Percentiles rank a stretch among this genome's conserved stretches.
Evolutionary conservation across 495 filamentous ascomycete genomes (phyloP).

Genomic region (Aspergillus leporis): DNA sequence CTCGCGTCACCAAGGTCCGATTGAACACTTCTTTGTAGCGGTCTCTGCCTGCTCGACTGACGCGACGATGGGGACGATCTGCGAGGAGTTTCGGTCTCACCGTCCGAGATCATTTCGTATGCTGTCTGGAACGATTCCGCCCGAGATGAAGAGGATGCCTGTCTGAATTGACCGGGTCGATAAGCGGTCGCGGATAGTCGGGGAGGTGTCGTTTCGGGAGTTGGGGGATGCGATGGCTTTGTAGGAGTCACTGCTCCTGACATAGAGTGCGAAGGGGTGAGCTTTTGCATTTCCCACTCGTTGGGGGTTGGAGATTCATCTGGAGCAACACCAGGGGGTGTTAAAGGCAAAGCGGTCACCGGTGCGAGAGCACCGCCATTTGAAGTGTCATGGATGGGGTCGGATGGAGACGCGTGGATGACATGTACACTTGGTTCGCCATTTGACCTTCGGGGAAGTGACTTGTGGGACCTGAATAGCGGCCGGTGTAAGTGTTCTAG

Average conservation of each 20-base stretch:
- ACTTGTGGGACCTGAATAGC: constrained; percentile 48
- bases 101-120: constrained; percentile 62
- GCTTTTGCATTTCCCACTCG: constrained; percentile 22
- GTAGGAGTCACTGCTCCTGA: constrained; percentile 53
- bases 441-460: constrained; percentile 41
- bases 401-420: constrained; percentile 28
- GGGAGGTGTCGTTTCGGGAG: constrained; percentile 72
- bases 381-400: constrained; percentile 22
- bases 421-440: constrained; percentile 25
- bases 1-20: constrained; percentile 2
- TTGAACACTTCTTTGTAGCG: constrained; percentile 9
- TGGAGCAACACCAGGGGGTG: constrained; percentile 36
- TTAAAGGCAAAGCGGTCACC: constrained; percentile 39
- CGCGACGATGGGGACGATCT: constrained; percentile 36
- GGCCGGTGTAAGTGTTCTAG: constrained; percentile 29
- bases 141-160: constrained; percentile 50
- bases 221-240: constrained; percentile 67
- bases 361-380: constrained; percentile 22
- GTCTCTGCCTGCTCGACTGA: constrained; percentile 35
- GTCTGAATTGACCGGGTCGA: constrained; percentile 37
- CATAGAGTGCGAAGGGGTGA: constrained; percentile 25
- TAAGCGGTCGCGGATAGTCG: constrained; percentile 44
- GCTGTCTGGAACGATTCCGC: constrained; percentile 76
- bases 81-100: constrained; percentile 54
- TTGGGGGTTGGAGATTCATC: constrained; percentile 25